These are phyloP conservation scores for Phyllostachys edulis DNA, from an alignment of 176 grass and related monocot genomes.

Conservation along the genomic window DNA sequence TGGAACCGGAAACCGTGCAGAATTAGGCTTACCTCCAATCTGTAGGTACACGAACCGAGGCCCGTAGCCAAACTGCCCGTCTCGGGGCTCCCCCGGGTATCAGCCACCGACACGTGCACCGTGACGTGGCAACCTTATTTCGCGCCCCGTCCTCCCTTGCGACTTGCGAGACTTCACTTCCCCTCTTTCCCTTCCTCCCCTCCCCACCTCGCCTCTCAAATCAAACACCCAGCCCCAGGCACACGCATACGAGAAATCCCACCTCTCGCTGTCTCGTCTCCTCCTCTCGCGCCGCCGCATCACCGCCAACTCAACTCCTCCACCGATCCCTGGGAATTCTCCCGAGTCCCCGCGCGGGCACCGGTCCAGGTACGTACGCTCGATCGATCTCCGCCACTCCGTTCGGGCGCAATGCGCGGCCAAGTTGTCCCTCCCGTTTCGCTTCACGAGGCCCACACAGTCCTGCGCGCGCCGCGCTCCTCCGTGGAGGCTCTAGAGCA, in stretches of 20 bases:
- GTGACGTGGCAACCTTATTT: conserved; percentile 51
- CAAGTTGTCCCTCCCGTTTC: neutral
- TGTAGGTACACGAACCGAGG: too few species aligned
- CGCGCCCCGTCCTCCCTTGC: neutral
- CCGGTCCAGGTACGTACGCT: conserved; percentile 20
- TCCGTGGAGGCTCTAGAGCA: neutral
- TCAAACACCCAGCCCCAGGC: neutral
- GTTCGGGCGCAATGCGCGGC: neutral
- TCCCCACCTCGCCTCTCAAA: neutral
- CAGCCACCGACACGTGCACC: conserved; percentile 38
- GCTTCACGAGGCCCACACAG: neutral
- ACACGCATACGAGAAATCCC: neutral
- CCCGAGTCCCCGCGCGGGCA: neutral
- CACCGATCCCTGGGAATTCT: neutral
- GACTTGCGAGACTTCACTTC: neutral
- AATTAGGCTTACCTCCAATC: too few species aligned
- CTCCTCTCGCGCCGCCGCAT: neutral
- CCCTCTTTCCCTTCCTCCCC: neutral
- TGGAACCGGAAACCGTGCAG: too few species aligned
- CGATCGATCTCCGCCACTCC: neutral
- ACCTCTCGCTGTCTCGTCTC: neutral
- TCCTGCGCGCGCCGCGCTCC: neutral
- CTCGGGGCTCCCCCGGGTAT: conserved; percentile 43
- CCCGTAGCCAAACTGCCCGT: neutral
- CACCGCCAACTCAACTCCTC: neutral